Evolutionary conservation across 2,329 filamentous ascomycete genomes (phyloP).

Genomic region (Colletotrichum simmondsii): DNA sequence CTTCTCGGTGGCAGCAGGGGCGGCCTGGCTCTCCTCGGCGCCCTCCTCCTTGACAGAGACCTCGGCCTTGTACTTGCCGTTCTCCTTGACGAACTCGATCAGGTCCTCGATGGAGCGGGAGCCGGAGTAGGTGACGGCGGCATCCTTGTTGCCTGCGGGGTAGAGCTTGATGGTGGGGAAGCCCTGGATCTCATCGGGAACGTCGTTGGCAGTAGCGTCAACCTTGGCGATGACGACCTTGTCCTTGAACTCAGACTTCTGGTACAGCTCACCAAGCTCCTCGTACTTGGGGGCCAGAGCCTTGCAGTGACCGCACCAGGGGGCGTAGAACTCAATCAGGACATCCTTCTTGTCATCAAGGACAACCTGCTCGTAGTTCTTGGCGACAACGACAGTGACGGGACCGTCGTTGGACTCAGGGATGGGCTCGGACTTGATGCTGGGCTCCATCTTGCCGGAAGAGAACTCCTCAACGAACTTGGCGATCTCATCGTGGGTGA

Average conservation of each 20-base stretch:
- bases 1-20: constrained; percentile 63
- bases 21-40: constrained; percentile 62
- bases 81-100: constrained; percentile 91
- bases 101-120: constrained; percentile 92
- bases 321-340: constrained; percentile 97
- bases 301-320: constrained; percentile 99
- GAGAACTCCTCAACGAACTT: constrained; percentile 88
- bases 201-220: constrained; percentile 94
- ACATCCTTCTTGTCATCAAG: constrained; percentile 97
- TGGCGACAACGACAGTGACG: constrained; percentile 89
- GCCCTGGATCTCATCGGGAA: constrained; percentile 94
- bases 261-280: constrained; percentile 83
- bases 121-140: constrained; percentile 87
- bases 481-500: constrained; percentile 77
- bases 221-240: constrained; percentile 97
- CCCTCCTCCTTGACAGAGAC: constrained; percentile 67
- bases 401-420: constrained; percentile 93
- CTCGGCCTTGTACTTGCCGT: constrained; percentile 87
- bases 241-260: constrained; percentile 81
- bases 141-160: constrained; percentile 87
- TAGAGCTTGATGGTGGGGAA: constrained; percentile 99
- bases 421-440: constrained; percentile 98
- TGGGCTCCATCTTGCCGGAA: constrained; percentile 89
- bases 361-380: constrained; percentile 92
- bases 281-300: constrained; percentile 97